Conservation (phyloP, 306 rosid species). For the Sphenostylis stenocarpa region DNA sequence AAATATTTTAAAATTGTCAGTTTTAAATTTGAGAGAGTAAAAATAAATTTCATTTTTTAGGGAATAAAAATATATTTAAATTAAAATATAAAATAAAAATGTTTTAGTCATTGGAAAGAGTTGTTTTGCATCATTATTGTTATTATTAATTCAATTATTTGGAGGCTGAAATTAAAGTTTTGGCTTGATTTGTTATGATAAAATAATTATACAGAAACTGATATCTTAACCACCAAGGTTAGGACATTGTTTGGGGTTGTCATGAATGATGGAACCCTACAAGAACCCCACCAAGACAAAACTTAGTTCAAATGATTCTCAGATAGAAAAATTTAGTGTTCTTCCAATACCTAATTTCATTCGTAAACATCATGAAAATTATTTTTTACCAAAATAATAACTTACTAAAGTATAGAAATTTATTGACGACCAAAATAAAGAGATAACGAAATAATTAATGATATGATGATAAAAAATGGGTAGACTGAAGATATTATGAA, state of each 20-base stretch:
- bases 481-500: not conserved
- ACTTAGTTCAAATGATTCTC: not conserved
- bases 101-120: too few relatives aligned
- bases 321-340: not conserved
- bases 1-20: too few relatives aligned
- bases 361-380: not conserved
- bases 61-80: too few relatives aligned
- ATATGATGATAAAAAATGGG: not conserved
- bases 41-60: too few relatives aligned
- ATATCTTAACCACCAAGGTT: conserved; percentile 35
- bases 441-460: too few relatives aligned
- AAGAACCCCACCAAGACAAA: conserved; percentile 23
- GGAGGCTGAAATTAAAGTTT: conserved; percentile 24
- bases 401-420: not conserved
- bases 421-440: too few relatives aligned
- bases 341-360: not conserved
- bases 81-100: too few relatives aligned
- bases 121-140: too few relatives aligned
- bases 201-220: conserved; percentile 16
- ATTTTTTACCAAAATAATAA: not conserved
- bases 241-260: conserved; percentile 12
- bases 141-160: not conserved
- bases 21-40: too few relatives aligned
- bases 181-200: not conserved
- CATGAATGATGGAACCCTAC: not conserved